Conservation (phyloP, 2,329 filamentous ascomycete genomes). For the Neonectria sp. region DNA sequence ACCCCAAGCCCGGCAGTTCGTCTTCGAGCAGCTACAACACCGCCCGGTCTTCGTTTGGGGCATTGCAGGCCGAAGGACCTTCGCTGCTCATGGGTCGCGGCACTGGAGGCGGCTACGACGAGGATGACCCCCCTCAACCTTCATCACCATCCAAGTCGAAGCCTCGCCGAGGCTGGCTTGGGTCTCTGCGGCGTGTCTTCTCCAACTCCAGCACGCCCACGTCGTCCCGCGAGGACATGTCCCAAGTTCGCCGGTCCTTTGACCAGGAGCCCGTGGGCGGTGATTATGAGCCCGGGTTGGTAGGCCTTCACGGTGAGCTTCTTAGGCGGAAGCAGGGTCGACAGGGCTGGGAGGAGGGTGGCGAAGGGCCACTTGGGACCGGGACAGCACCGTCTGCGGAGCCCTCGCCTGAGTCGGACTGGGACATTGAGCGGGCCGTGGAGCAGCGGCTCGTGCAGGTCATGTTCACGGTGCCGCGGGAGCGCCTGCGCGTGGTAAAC, state of each 20-base stretch:
- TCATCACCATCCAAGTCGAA: constrained; percentile 72
- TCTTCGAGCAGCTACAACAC: constrained; percentile 67
- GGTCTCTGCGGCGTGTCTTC: constrained; percentile 77
- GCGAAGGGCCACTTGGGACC: constrained; percentile 28
- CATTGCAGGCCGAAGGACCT: constrained; percentile 69
- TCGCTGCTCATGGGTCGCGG: constrained; percentile 58
- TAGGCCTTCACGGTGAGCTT: constrained; percentile 63
- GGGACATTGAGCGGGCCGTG: constrained; percentile 83
- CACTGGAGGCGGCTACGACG: constrained; percentile 49
- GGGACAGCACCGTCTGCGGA: constrained; percentile 23
- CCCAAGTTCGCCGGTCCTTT: constrained; percentile 50
- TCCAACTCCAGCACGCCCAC: constrained; percentile 56
- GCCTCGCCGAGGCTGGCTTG: constrained; percentile 74
- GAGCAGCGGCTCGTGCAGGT: constrained; percentile 82
- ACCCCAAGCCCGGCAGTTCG: constrained; percentile 57
- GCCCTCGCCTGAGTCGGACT: constrained; percentile 70
- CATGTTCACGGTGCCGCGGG: constrained; percentile 95
- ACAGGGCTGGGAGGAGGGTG: constrained; percentile 65
- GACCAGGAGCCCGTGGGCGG: constrained; percentile 53
- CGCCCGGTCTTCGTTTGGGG: constrained; percentile 67
- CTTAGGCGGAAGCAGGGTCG: constrained; percentile 70
- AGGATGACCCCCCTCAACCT: constrained; percentile 56
- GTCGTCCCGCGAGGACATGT: constrained; percentile 48
- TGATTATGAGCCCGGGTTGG: constrained; percentile 62
- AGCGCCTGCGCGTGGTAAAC: constrained; percentile 91